phyloP scores from a whole-genome alignment of 2,329 filamentous ascomycete genomes.

The Fulvia fulva region DNA sequence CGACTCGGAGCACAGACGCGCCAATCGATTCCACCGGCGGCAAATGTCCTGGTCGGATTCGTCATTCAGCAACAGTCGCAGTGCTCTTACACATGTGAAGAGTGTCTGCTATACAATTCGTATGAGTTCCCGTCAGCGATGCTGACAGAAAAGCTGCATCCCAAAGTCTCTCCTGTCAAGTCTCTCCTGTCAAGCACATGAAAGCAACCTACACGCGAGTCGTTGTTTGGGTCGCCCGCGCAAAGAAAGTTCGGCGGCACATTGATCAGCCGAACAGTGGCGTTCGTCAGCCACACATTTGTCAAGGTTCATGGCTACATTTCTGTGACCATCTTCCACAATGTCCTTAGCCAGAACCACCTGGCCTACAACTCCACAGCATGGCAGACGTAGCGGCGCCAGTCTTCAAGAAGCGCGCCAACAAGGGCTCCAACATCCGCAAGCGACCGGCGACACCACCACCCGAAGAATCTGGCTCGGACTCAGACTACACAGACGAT shows the following conservation, averaged over 20 bases:
- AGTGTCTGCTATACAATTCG: background rate
- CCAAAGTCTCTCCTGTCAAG: background rate
- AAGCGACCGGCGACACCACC: conserved; percentile 79
- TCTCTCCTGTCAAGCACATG: background rate
- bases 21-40: background rate
- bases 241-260: background rate
- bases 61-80: background rate
- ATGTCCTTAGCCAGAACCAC: background rate
- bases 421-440: conserved; percentile 71
- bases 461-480: conserved; percentile 54
- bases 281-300: background rate
- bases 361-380: background rate
- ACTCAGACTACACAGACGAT: conserved; percentile 69
- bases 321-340: background rate
- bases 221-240: background rate
- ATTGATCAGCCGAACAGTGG: background rate
- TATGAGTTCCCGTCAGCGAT: too few relatives aligned
- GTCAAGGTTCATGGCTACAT: background rate
- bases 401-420: conserved; percentile 80
- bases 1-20: background rate
- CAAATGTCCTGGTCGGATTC: background rate
- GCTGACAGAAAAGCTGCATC: too few relatives aligned
- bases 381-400: conserved; percentile 42
- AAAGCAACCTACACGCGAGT: background rate
- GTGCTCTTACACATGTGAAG: background rate